Evolutionary conservation across 1,139 yeast species (phyloP).

Genomic region (Lodderomyces metapsilosis): DNA sequence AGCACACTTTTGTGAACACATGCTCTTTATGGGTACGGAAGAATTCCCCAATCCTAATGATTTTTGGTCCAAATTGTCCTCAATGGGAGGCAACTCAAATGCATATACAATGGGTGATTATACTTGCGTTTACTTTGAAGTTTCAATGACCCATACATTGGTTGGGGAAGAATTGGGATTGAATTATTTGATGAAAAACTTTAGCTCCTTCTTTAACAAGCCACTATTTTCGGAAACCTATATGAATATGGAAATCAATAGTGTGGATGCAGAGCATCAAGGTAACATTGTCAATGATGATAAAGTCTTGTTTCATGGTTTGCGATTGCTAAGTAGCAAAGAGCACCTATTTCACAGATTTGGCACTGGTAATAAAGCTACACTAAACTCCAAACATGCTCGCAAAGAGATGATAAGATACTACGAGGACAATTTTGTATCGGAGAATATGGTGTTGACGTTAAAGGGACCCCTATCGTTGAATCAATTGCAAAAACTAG

Average conservation of each 20-base stretch:
- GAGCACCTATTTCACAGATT: constrained; percentile 45
- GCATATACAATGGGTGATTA: constrained; percentile 68
- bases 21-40: constrained; percentile 59
- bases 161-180: constrained; percentile 33
- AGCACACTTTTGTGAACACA: constrained; percentile 76
- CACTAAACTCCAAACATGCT: constrained; percentile 24
- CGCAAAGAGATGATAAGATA: constrained; percentile 23
- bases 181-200: constrained; percentile 44
- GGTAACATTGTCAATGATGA: constrained; percentile 41
- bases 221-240: constrained; percentile 48
- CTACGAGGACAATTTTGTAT: constrained; percentile 28
- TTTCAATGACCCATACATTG: constrained; percentile 41
- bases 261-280: constrained; percentile 64
- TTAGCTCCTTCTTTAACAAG: constrained; percentile 48
- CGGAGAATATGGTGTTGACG: constrained; percentile 53
- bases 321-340: constrained; percentile 46
- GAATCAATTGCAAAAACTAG: constrained; percentile 52
- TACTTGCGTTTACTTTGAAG: constrained; percentile 59
- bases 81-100: constrained; percentile 56
- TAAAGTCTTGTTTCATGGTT: constrained; percentile 57
- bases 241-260: constrained; percentile 51
- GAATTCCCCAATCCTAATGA: constrained; percentile 47
- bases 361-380: constrained; percentile 40
- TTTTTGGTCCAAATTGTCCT: constrained; percentile 42
- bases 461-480: constrained; percentile 64